Evolutionary conservation across 2,329 filamentous ascomycete species (phyloP).

Genomic region (Cytospora paraplurivora): DNA sequence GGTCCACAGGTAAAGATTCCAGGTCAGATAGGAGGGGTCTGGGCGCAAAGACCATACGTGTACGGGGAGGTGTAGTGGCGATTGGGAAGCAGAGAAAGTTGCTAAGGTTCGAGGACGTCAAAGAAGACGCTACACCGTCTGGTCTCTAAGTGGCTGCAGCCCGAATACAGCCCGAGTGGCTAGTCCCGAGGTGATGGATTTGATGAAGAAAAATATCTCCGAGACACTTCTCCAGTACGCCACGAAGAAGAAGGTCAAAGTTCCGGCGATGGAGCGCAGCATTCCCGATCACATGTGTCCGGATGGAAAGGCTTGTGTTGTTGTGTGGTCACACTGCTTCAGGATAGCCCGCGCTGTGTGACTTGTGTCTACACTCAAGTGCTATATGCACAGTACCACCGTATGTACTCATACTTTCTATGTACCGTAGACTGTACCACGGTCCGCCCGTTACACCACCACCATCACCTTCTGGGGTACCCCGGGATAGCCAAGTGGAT

Average conservation of each 20-base stretch:
- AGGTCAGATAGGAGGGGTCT: not conserved
- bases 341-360: not conserved
- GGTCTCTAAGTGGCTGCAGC: not conserved
- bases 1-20: not conserved
- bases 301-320: not conserved
- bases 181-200: not conserved
- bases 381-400: no score
- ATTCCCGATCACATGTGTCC: not conserved
- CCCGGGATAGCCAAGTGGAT: no score
- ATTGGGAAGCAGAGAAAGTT: not conserved
- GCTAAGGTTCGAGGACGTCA: no score
- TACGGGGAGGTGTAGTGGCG: no score
- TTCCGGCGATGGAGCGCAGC: not conserved
- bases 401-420: no score
- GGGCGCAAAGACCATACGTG: not conserved
- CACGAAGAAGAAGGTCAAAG: not conserved
- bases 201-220: not conserved
- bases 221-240: not conserved
- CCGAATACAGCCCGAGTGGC: not conserved
- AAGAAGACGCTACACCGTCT: no score
- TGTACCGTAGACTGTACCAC: no score
- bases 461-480: no score
- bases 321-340: conserved; percentile 3
- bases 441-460: no score
- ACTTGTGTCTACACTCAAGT: not conserved